These are phyloP conservation scores for Encephalitozoon romaleae DNA, from an alignment of 371 early-diverging fungal genomes.

Conservation along the genomic window DNA sequence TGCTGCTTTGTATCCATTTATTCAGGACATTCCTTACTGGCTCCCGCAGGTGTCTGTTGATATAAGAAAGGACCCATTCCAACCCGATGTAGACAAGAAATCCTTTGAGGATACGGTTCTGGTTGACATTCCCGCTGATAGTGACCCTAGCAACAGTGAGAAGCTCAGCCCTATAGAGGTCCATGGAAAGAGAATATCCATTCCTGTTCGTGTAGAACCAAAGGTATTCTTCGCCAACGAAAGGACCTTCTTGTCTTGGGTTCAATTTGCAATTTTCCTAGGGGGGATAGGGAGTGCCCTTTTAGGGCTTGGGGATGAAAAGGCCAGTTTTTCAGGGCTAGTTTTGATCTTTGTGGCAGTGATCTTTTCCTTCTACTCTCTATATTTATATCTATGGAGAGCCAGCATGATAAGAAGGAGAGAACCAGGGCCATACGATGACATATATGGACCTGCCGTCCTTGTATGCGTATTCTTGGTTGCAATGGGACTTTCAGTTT, in stretches of 20 bases:
- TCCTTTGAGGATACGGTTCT: conserved; percentile 30
- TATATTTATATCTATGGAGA: conserved; percentile 81
- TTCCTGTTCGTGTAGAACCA: conserved; percentile 76
- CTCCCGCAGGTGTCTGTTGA: conserved; percentile 72
- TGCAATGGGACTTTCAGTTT: conserved; percentile 78
- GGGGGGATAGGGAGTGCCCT: conserved; percentile 60
- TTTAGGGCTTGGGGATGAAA: conserved; percentile 61
- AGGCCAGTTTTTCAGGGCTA: conserved; percentile 57
- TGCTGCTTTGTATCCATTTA: conserved; percentile 77
- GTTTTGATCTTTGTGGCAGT: conserved; percentile 72
- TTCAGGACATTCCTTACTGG: conserved; percentile 90
- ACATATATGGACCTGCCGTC: conserved; percentile 66
- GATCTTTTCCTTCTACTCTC: conserved; percentile 74
- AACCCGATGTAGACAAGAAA: neutral
- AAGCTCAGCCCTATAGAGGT: conserved; percentile 10
- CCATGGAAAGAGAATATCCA: conserved; percentile 49
- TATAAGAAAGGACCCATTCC: conserved; percentile 48
- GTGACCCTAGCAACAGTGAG: conserved; percentile 6
- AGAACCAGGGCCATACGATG: conserved; percentile 62
- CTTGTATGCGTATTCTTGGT: conserved; percentile 72
- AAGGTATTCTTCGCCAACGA: conserved; percentile 99
- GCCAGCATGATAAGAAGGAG: conserved; percentile 64
- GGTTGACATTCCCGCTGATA: conserved; percentile 67
- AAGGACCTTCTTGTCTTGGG: conserved; percentile 89
- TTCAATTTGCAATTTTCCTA: conserved; percentile 66